phyloP scores from a whole-genome alignment of 116 monocot genomes.

The Dioscorea cayenensis region DNA sequence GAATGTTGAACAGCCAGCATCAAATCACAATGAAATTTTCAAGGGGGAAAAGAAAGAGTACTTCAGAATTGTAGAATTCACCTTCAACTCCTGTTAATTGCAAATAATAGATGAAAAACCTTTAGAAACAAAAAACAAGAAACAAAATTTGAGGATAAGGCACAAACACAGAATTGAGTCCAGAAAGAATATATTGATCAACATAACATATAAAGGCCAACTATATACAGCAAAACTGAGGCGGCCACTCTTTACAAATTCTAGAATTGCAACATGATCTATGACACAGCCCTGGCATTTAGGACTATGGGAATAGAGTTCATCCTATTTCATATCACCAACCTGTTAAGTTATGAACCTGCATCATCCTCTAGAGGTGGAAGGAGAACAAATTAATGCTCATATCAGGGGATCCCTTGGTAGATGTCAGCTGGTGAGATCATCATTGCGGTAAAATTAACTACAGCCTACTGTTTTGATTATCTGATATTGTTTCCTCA shows the following conservation, averaged over 20 bases:
- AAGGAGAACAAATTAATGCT: background rate
- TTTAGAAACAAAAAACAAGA: too few relatives aligned
- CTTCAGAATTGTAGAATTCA: background rate
- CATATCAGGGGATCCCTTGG: background rate
- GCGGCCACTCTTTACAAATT: background rate
- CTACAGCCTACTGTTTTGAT: slow-evolving; percentile 24
- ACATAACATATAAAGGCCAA: background rate
- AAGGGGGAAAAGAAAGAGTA: background rate
- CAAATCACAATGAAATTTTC: background rate
- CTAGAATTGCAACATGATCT: background rate
- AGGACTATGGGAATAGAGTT: too few relatives aligned
- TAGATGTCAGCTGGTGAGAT: too few relatives aligned
- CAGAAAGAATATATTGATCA: background rate
- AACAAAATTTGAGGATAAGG: background rate
- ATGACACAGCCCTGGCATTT: background rate
- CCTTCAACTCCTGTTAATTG: background rate
- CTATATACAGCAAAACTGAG: background rate
- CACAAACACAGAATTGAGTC: background rate
- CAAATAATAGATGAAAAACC: background rate
- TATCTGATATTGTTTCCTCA: slow-evolving; percentile 86
- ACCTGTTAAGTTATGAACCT: too few relatives aligned
- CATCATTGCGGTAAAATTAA: too few relatives aligned
- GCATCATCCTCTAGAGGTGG: too few relatives aligned
- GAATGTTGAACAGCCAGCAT: background rate
- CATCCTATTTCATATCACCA: too few relatives aligned